Percentiles rank a stretch among this genome's conserved stretches.
phyloP scores from a whole-genome alignment of 345 rosid species.

The Citrus maxima region DNA sequence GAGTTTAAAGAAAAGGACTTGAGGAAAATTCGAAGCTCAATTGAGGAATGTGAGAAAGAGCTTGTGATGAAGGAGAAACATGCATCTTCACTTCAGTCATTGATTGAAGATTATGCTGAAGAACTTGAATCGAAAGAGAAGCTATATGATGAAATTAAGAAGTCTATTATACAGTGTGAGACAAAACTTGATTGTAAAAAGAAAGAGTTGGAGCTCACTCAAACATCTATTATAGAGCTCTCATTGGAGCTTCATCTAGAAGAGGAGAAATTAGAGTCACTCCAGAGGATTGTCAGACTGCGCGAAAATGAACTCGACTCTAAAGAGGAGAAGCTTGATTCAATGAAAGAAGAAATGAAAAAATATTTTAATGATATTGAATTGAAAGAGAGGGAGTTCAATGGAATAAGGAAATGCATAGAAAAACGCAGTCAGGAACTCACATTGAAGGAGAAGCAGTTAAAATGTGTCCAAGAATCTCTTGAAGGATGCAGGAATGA shows the following conservation, averaged over 20 bases:
- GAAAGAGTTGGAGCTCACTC: conserved; percentile 1
- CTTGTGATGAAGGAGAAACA: not conserved
- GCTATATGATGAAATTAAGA: conserved; percentile 5
- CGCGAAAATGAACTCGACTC: conserved; percentile 6
- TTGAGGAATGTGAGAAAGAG: conserved; percentile 3
- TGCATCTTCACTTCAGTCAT: conserved; percentile 3
- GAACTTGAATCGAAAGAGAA: conserved; percentile 13
- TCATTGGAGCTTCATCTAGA: conserved; percentile 14
- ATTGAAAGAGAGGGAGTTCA: conserved; percentile 21
- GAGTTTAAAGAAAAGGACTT: conserved; percentile 11
- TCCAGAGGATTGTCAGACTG: not conserved
- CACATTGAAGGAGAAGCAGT: conserved; percentile 18
- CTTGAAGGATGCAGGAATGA: conserved; percentile 15
- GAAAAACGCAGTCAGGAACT: conserved; percentile 20
- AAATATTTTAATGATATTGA: conserved; percentile 15
- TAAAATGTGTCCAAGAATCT: conserved; percentile 20
- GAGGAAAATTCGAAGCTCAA: not conserved
- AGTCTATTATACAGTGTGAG: conserved; percentile 4
- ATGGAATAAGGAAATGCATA: conserved; percentile 12
- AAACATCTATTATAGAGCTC: conserved; percentile 8
- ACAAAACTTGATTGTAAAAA: not conserved
- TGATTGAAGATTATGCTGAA: conserved; percentile 8
- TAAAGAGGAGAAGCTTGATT: conserved; percentile 20
- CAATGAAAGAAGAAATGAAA: not conserved
- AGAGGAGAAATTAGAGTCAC: conserved; percentile 16